These are phyloP conservation scores for Sporothrix dimorphospora DNA, from an alignment of 2,329 filamentous ascomycete genomes.

Conservation along the genomic window DNA sequence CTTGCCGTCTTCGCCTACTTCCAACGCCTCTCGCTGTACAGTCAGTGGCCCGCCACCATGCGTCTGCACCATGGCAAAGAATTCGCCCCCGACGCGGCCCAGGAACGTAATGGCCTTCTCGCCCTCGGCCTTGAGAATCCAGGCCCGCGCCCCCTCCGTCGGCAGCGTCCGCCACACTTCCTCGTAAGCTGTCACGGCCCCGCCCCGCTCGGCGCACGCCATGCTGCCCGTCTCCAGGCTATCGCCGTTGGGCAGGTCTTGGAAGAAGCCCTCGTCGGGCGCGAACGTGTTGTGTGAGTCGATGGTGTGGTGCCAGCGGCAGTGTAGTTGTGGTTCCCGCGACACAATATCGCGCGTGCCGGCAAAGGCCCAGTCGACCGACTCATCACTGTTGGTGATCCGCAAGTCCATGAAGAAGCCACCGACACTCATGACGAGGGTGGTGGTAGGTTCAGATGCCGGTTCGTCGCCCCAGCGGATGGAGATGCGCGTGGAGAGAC, in stretches of 20 bases:
- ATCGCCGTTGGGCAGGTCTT: conserved; percentile 26
- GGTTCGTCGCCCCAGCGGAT: conserved; percentile 28
- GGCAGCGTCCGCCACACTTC: conserved; percentile 28
- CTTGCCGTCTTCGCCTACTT: background rate
- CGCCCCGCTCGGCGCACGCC: conserved; percentile 24
- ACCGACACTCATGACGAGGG: conserved; percentile 25
- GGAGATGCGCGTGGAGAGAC: conserved; percentile 29
- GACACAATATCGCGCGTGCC: conserved; percentile 22
- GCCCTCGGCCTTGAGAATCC: conserved; percentile 11
- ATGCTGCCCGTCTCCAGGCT: conserved; percentile 29
- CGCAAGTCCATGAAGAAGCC: conserved; percentile 28
- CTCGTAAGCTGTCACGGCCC: conserved; percentile 24
- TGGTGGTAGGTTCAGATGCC: conserved; percentile 21
- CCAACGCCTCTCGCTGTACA: background rate
- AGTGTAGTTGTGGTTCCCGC: conserved; percentile 8
- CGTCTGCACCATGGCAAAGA: conserved; percentile 18
- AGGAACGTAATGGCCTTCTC: background rate
- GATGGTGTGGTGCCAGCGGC: conserved; percentile 27
- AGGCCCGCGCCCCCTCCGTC: background rate
- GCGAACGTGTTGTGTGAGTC: conserved; percentile 26
- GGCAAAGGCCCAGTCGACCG: conserved; percentile 29
- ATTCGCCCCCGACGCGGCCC: conserved; percentile 8
- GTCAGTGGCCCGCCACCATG: background rate
- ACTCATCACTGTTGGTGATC: too few relatives aligned
- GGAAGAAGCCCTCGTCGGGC: conserved; percentile 25